Evolutionary conservation across 257 asterid species (phyloP).

Genomic region (Phtheirospermum japonicum): DNA sequence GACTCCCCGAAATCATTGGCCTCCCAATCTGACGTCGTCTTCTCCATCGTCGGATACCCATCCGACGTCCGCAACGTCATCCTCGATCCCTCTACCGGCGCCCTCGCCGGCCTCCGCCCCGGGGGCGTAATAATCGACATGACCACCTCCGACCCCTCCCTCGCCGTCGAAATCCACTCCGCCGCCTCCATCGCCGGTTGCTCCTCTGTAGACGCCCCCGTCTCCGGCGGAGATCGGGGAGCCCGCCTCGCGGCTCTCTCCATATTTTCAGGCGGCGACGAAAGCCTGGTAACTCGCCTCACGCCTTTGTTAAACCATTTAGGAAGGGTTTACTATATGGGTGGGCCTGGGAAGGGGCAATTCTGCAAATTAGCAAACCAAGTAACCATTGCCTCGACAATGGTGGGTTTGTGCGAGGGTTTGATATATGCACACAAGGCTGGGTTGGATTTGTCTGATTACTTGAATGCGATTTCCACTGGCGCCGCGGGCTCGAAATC

Average conservation of each 20-base stretch:
- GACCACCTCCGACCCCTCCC: conserved; percentile 95
- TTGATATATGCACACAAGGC: conserved; percentile 77
- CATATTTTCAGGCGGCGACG: conserved; percentile 86
- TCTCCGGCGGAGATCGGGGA: conserved; percentile 90
- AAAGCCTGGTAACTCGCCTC: conserved; percentile 38
- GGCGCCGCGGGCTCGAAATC: conserved; percentile 96
- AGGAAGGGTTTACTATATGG: conserved; percentile 83
- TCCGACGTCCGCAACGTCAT: conserved; percentile 88
- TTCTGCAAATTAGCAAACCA: conserved; percentile 82
- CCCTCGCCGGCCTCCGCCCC: conserved; percentile 61
- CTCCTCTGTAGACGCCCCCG: conserved; percentile 81
- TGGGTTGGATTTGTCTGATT: conserved; percentile 53
- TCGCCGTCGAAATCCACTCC: conserved; percentile 70
- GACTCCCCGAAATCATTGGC: conserved; percentile 75
- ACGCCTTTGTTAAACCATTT: conserved; percentile 56
- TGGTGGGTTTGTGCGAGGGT: conserved; percentile 94
- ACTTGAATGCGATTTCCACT: conserved; percentile 63
- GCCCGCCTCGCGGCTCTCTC: conserved; percentile 79
- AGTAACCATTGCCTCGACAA: conserved; percentile 63
- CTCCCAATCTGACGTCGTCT: conserved; percentile 73
- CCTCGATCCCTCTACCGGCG: conserved; percentile 70
- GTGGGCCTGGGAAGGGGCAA: conserved; percentile 90
- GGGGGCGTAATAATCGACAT: conserved; percentile 73
- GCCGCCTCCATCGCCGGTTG: conserved; percentile 56
- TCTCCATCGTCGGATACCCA: conserved; percentile 92